Percentiles rank a stretch among this genome's conserved stretches.
These are phyloP conservation scores for Daldinia childiae DNA, from an alignment of 495 filamentous ascomycete species.

Conservation along the genomic window DNA sequence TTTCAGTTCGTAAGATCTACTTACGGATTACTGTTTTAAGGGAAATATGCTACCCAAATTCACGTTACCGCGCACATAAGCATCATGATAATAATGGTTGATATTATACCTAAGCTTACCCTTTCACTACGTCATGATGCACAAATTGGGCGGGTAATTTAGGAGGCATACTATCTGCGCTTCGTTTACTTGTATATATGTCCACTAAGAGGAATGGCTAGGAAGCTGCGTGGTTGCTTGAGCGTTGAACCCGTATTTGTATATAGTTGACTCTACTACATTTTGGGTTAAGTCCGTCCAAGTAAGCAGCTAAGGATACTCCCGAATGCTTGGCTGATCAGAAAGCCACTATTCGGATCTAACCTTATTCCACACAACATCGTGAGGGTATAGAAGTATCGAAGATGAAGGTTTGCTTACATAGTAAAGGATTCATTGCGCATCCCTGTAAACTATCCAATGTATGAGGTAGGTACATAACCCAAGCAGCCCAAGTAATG, in stretches of 20 bases:
- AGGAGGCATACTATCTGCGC: background rate
- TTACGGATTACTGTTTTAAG: background rate
- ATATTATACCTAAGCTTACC: background rate
- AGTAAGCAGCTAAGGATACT: slow-evolving; percentile 21
- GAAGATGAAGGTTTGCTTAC: too few relatives aligned
- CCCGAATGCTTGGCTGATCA: slow-evolving; percentile 21
- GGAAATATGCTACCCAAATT: background rate
- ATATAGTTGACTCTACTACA: background rate
- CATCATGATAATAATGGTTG: background rate
- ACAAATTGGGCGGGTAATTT: background rate
- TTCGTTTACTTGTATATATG: background rate
- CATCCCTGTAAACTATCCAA: slow-evolving; percentile 2
- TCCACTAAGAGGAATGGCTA: background rate
- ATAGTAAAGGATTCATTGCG: slow-evolving; percentile 11
- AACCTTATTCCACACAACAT: slow-evolving; percentile 25
- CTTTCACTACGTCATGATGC: background rate
- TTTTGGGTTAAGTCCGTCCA: background rate
- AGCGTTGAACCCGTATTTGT: background rate
- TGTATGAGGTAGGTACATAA: too few relatives aligned
- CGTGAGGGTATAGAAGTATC: background rate
- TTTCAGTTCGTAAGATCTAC: background rate
- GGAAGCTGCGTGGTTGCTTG: background rate
- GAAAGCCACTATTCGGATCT: slow-evolving; percentile 24
- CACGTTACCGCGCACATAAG: background rate
- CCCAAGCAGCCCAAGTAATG: background rate